Evolutionary conservation across 1,139 yeast species (phyloP).

Genomic region (Debaryomycetaceae sp.): DNA sequence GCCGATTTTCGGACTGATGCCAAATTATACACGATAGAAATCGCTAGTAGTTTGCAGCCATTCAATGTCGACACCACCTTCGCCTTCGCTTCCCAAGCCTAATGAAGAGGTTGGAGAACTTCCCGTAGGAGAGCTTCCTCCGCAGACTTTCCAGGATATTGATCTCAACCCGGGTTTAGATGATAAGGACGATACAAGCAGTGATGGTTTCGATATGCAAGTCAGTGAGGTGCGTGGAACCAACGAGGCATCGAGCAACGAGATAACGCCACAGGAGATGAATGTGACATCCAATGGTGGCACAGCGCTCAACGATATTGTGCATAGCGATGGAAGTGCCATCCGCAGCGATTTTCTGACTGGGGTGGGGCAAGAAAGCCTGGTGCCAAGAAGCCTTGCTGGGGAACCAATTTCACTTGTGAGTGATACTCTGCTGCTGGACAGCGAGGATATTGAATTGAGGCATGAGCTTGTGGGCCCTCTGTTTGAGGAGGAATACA

Average conservation of each 20-base stretch:
- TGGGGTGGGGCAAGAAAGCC: neutral
- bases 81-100: constrained; percentile 49
- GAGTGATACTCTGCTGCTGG: neutral
- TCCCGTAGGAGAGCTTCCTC: constrained; percentile 26
- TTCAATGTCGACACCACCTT: constrained; percentile 28
- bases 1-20: neutral
- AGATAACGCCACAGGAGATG: constrained; percentile 10
- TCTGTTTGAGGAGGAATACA: constrained; percentile 28
- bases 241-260: neutral
- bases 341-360: neutral
- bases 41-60: neutral
- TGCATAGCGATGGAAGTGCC: neutral
- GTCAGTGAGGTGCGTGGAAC: neutral
- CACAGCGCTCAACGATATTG: neutral
- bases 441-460: neutral
- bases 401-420: neutral
- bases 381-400: neutral
- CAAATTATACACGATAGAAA: neutral
- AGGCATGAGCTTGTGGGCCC: constrained; percentile 15
- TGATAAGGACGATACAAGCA: constrained; percentile 20
- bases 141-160: constrained; percentile 18
- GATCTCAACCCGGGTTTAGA: constrained; percentile 42
- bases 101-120: constrained; percentile 37
- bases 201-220: neutral
- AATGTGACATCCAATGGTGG: neutral